A percentile compares a stretch with the other conserved stretches of the same genome.
phyloP scores from a whole-genome alignment of 2,329 filamentous ascomycete species.

The Fusarium stilboides region DNA sequence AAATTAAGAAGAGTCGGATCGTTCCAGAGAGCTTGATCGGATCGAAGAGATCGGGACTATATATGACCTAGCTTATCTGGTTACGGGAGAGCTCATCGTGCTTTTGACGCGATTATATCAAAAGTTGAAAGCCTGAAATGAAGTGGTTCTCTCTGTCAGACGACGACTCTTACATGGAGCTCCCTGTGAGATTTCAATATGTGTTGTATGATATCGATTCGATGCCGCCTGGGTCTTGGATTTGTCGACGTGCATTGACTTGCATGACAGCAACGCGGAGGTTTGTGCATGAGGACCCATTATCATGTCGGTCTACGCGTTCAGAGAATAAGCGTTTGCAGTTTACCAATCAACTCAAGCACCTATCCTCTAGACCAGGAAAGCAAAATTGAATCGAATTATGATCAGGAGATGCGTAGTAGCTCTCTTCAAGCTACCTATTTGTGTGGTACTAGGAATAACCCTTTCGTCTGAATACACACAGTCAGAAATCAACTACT shows the following conservation, averaged over 20 bases:
- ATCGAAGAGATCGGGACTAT: background rate
- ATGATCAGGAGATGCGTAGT: no score
- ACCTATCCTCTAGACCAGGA: background rate
- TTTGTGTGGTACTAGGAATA: no score
- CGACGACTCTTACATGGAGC: constrained; percentile 22
- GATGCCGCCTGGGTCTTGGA: constrained; percentile 13
- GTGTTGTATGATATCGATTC: constrained; percentile 13
- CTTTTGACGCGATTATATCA: background rate
- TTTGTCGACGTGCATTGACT: constrained; percentile 23
- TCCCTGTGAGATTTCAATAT: constrained; percentile 24
- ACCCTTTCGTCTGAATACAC: no score
- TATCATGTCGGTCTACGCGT: constrained; percentile 4
- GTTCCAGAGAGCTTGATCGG: constrained; percentile 6
- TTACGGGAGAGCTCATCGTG: background rate
- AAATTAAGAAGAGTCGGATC: background rate
- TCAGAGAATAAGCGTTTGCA: background rate
- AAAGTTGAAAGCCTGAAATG: constrained; percentile 9
- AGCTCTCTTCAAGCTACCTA: no score
- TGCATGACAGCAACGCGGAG: constrained; percentile 11
- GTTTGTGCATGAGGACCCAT: constrained; percentile 30
- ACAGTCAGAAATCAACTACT: background rate
- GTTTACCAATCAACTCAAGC: background rate
- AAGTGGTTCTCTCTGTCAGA: constrained; percentile 4
- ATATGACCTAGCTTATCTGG: background rate
- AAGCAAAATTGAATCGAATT: no score